Conservation (phyloP, 352 stramenopile genomes). For the Globisporangium abappressorium region DNA sequence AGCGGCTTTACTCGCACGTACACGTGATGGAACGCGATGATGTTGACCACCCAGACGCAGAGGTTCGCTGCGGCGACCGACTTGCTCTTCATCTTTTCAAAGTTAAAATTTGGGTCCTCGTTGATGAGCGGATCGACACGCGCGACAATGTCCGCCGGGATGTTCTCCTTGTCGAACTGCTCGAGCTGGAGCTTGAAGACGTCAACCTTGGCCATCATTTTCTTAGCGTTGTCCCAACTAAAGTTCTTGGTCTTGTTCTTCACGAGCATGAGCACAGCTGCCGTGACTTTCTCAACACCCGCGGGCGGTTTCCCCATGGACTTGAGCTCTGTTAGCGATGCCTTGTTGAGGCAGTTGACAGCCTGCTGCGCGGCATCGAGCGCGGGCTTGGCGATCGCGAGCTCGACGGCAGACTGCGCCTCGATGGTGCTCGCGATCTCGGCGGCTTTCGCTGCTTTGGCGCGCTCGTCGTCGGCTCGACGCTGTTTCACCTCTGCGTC, state of each 20-base stretch:
- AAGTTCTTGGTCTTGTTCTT: conserved; percentile 94
- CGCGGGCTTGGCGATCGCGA: conserved; percentile 79
- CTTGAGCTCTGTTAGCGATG: conserved; percentile 85
- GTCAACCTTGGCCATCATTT: conserved; percentile 95
- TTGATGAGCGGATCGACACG: conserved; percentile 82
- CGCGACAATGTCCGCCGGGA: conserved; percentile 84
- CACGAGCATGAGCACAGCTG: conserved; percentile 90
- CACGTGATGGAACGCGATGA: conserved; percentile 90
- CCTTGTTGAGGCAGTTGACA: conserved; percentile 90
- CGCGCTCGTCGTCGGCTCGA: conserved; percentile 71
- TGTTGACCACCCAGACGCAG: conserved; percentile 93
- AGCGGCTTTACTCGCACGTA: conserved; percentile 93
- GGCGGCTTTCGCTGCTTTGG: conserved; percentile 66
- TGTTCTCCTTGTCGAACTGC: conserved; percentile 90
- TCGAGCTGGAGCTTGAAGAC: conserved; percentile 90
- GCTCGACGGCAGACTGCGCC: conserved; percentile 59
- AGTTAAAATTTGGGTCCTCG: conserved; percentile 91
- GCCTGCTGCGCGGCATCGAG: conserved; percentile 81
- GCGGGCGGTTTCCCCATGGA: conserved; percentile 85
- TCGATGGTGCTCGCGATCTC: conserved; percentile 70
- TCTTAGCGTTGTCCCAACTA: conserved; percentile 94
- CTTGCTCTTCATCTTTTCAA: conserved; percentile 94
- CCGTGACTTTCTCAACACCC: conserved; percentile 89
- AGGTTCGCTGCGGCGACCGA: conserved; percentile 89
- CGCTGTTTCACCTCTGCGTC: conserved; percentile 88